A percentile compares a stretch with the other conserved stretches of the same genome.
Conservation (phyloP, 2,329 filamentous ascomycete genomes). For the Colletotrichum australisinense region DNA sequence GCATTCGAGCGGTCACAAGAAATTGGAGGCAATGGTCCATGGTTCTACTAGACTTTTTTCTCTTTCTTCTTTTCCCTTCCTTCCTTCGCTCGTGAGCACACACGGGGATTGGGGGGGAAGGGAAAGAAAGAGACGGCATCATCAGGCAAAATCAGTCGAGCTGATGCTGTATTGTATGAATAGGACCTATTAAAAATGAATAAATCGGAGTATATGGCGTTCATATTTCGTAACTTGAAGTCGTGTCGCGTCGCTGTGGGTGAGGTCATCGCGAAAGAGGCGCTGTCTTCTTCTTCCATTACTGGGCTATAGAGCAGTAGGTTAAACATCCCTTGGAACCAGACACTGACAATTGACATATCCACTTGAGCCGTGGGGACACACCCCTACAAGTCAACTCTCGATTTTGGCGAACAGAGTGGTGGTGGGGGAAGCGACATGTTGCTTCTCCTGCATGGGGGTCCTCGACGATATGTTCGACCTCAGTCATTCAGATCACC, state of each 20-base stretch:
- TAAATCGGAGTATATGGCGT: conserved; percentile 27
- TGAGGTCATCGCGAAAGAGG: background rate
- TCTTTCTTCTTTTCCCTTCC: conserved; percentile 1
- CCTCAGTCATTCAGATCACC: too few relatives aligned
- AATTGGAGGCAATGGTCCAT: conserved; percentile 20
- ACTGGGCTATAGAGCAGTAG: background rate
- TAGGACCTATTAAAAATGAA: conserved; percentile 17
- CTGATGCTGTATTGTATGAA: conserved; percentile 27
- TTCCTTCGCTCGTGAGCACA: conserved; percentile 2
- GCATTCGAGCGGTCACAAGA: conserved; percentile 35
- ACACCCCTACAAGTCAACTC: background rate
- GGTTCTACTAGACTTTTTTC: conserved; percentile 26
- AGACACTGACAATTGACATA: too few relatives aligned
- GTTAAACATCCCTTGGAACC: background rate
- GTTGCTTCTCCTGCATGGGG: too few relatives aligned
- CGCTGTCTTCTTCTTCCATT: background rate
- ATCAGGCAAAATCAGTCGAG: background rate
- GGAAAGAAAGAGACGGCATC: conserved; percentile 12
- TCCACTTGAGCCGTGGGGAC: too few relatives aligned
- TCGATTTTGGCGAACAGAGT: background rate
- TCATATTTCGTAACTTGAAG: background rate
- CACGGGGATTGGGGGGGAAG: conserved; percentile 13
- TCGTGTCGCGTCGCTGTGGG: background rate
- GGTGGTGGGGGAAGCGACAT: too few relatives aligned
- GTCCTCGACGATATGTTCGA: too few relatives aligned